Conservation (phyloP, 495 filamentous ascomycete genomes). For the Xylaria acuta region DNA sequence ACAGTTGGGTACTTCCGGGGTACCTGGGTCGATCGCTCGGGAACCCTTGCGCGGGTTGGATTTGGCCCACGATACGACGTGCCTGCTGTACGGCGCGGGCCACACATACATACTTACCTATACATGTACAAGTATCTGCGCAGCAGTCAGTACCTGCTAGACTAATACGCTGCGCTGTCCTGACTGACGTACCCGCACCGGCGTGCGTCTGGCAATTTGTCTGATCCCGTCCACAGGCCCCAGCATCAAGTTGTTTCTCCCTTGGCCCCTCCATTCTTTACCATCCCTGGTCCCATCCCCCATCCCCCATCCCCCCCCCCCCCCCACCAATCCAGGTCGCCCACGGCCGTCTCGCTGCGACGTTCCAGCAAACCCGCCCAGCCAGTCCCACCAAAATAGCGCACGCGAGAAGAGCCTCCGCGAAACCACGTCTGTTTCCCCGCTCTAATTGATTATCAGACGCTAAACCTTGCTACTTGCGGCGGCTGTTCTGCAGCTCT, state of each 20-base stretch:
- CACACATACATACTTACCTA: too few species aligned
- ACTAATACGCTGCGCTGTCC: background rate
- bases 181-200: slow-evolving; percentile 12
- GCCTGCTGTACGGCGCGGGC: too few species aligned
- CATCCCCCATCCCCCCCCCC: too few species aligned
- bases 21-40: slow-evolving; percentile 11
- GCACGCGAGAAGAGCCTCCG: slow-evolving; percentile 30
- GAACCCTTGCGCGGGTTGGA: slow-evolving; percentile 2
- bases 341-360: slow-evolving; percentile 10
- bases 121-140: too few species aligned
- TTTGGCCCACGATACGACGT: slow-evolving; percentile 4
- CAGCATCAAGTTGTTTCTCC: slow-evolving; percentile 29
- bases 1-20: slow-evolving; percentile 10
- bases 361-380: slow-evolving; percentile 12
- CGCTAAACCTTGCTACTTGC: slow-evolving; percentile 19
- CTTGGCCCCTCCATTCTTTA: slow-evolving; percentile 22
- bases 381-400: slow-evolving; percentile 29
- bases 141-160: background rate
- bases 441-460: slow-evolving; percentile 27
- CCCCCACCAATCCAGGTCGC: slow-evolving; percentile 19
- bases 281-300: slow-evolving; percentile 5
- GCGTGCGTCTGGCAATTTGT: slow-evolving; percentile 38
- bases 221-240: slow-evolving; percentile 40
- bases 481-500: slow-evolving; percentile 20
- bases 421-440: slow-evolving; percentile 21